These are phyloP conservation scores for Citrus unshiu DNA, from an alignment of 345 rosid species.

Conservation along the genomic window DNA sequence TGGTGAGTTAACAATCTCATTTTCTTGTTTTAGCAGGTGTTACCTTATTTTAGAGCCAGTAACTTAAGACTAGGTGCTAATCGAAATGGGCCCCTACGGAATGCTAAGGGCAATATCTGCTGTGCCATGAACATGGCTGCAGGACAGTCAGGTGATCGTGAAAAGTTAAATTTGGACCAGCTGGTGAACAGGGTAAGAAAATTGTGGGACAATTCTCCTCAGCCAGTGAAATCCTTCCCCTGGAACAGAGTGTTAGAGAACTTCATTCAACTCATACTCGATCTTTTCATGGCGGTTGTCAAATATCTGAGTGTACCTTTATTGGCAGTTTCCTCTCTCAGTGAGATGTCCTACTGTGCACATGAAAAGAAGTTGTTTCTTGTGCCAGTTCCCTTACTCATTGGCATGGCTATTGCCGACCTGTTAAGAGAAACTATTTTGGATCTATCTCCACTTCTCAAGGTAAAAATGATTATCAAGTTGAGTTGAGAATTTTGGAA, in stretches of 20 bases:
- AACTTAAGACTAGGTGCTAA: slow-evolving; percentile 15
- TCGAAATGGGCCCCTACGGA: slow-evolving; percentile 23
- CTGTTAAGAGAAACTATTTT: slow-evolving; percentile 51
- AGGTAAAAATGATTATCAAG: slow-evolving; percentile 38
- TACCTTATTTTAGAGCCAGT: slow-evolving; percentile 15
- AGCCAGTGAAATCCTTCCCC: slow-evolving; percentile 79
- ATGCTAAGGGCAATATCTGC: slow-evolving; percentile 31
- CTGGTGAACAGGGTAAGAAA: slow-evolving; percentile 45
- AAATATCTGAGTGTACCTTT: slow-evolving; percentile 68
- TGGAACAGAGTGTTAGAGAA: slow-evolving; percentile 65
- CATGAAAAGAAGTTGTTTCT: slow-evolving; percentile 68
- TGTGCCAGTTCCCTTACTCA: slow-evolving; percentile 61
- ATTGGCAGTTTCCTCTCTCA: slow-evolving; percentile 67
- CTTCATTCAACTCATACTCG: slow-evolving; percentile 70
- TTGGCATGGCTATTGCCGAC: slow-evolving; percentile 62
- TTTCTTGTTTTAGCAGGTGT: slow-evolving; percentile 24
- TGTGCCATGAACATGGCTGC: slow-evolving; percentile 59
- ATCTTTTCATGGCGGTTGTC: slow-evolving; percentile 59
- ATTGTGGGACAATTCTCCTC: slow-evolving; percentile 64
- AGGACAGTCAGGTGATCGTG: slow-evolving; percentile 55
- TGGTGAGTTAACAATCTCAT: background rate
- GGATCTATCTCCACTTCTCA: slow-evolving; percentile 66
- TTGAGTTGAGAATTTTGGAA: slow-evolving; percentile 6
- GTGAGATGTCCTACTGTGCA: slow-evolving; percentile 99
- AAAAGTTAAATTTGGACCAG: slow-evolving; percentile 40